phyloP scores from a whole-genome alignment of 345 rosid genomes.

The Heritiera fomes region DNA sequence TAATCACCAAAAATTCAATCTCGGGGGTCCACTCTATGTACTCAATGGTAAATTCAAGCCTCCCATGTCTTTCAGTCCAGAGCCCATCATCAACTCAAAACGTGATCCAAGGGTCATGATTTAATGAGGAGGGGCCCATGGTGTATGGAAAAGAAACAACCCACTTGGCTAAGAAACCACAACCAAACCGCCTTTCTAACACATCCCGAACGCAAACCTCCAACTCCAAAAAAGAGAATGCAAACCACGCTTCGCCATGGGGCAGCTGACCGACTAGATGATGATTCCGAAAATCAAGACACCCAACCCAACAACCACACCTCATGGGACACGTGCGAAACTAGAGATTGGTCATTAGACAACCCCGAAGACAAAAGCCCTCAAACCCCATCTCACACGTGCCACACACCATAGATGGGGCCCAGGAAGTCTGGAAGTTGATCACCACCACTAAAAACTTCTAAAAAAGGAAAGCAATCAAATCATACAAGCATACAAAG shows the following conservation, averaged over 20 bases:
- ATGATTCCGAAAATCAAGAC: conserved; percentile 33
- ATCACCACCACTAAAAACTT: conserved; percentile 12
- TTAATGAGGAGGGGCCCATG: conserved; percentile 7
- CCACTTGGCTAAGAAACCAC: conserved; percentile 34
- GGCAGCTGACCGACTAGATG: conserved; percentile 36
- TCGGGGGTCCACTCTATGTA: not conserved
- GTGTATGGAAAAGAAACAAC: not conserved
- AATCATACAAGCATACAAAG: not conserved
- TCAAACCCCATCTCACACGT: conserved; percentile 10
- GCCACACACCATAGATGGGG: not conserved
- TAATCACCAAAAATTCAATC: not conserved
- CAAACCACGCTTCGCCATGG: not conserved
- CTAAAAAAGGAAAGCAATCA: not conserved
- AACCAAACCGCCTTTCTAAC: conserved; percentile 23
- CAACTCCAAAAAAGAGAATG: not conserved
- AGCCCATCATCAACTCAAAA: not conserved
- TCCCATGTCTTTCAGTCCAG: too few relatives aligned
- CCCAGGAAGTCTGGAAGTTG: not conserved
- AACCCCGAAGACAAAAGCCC: too few relatives aligned
- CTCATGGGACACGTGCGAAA: conserved; percentile 24
- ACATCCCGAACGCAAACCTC: not conserved
- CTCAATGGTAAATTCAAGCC: too few relatives aligned
- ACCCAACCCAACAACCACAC: conserved; percentile 12
- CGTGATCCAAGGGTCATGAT: not conserved
- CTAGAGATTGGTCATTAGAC: not conserved